Percentiles rank a stretch among this genome's conserved stretches.
Conservation (phyloP, 192 early-diverging fungal genomes). For the Backusella australiensis region DNA sequence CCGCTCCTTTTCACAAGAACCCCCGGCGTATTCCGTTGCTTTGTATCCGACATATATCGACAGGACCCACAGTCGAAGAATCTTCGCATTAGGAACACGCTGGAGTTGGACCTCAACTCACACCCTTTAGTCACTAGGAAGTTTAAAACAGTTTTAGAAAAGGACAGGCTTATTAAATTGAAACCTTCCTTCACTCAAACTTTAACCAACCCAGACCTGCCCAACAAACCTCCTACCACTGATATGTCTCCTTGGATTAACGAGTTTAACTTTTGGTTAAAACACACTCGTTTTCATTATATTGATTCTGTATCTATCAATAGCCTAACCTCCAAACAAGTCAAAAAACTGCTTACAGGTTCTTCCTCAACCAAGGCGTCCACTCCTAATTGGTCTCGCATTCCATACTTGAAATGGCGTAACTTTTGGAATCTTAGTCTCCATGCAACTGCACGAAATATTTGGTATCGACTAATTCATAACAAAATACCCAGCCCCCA, state of each 20-base stretch:
- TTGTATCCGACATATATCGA: neutral
- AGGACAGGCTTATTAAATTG: neutral
- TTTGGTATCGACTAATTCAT: neutral
- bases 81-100: neutral
- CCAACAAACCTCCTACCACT: neutral
- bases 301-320: neutral
- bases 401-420: neutral
- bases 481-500: neutral
- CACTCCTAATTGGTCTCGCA: neutral
- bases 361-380: too few relatives aligned
- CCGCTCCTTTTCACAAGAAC: neutral
- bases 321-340: too few relatives aligned
- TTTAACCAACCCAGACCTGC: accelerated
- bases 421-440: neutral
- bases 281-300: neutral
- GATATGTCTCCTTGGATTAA: neutral
- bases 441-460: neutral
- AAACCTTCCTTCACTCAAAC: neutral
- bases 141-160: neutral
- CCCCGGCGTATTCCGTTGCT: neutral
- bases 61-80: neutral
- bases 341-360: neutral
- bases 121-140: neutral
- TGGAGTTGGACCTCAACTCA: neutral
- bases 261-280: neutral